Evolutionary conservation across 192 early-diverging fungal genomes (phyloP), one percentile per base, ranked within the genome.

Genomic region (Coemansia sp.): DNA sequence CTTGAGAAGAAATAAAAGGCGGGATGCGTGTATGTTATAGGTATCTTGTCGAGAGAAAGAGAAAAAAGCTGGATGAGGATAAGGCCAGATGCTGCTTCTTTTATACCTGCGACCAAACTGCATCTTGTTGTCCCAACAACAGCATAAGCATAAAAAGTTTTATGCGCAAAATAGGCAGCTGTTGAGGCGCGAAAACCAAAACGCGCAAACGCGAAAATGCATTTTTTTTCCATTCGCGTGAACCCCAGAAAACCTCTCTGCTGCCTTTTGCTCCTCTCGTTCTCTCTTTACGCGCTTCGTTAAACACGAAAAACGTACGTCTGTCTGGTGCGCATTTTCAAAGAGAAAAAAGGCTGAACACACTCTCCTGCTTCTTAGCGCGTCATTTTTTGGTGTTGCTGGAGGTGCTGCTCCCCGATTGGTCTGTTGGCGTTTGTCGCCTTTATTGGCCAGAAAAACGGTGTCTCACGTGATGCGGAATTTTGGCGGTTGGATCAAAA

Each of bases 111-210:
- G 43, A 0, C 3, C 43, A 46, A 46, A 16, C 43, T 3, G 18
- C 18, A 20, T 46, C 25, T 15, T 8, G 8, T 26, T 26, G 25
- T 51, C 48, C 48, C 48, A 51, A 51, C 48, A 51, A 26, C 21
- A 51, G 48, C 48, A 8, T 51, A 51, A 51, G 48, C 48, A 28
- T 26, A 29, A 43, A 46, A 26, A 30, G 37, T 43, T 61, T 42
- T 28, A 52, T 31, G 53, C 53, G 63, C 63, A 52, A 64, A 56
- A 56, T 16, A 53, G 39, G 23, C 25, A 49, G 3, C 23, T 28
- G 61, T 33, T 63, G 13, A 16, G 61, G 29, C 61, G 61, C 61
- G 61, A 25, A 63, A 63, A 63, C 61, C 43, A 62, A 62, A 62
- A 51, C 61, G 46, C 61, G 61, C 46, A 39, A 52, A 40, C 21